Evolutionary conservation across 768 basidiomycete genomes (phyloP), one percentile per base, ranked within the genome.

Genomic region (Strobilomyces echinocephalus): DNA sequence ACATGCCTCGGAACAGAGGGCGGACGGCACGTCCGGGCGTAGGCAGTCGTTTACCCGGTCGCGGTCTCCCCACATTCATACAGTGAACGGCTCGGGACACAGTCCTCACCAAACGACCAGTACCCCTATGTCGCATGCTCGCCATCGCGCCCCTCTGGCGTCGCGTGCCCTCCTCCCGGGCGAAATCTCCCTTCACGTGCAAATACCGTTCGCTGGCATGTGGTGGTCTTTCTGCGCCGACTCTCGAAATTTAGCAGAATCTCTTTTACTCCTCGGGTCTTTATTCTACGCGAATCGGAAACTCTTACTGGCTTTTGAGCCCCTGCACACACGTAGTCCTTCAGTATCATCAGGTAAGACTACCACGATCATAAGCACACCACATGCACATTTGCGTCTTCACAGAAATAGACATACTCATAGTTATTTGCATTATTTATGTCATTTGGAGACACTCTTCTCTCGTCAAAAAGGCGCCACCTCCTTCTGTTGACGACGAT

Each of bases 11-110:
- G 75, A 62, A 58, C 71, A 46, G 73, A 68, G 53, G 64, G 57
- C 55, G 64, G 69, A 63, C 33, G 66, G 72, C 8, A 64, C 74
- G 20, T 62, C 58, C 46, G 72, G 64, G 39, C 73, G 66, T 47
- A 74, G 77, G 48, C 70, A 71, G 45, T 66, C 80, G 1, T 87
- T 89, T 61, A 82, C 86, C 35, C 83, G 87, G n/a, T 88, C 88
- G 8, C 81, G 81, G 20, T 88, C 88, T 2, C 87, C 88, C 39
- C 79, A 75, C 11, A 65, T 80, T 14, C 71, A 73, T 39, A 60
- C 65, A 5, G 65, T 64, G 24, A 63, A 63, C 43, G 61, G 69
- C 45, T 59, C 71, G 8, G 58, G 58, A 30, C 78, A 76, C 38
- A 67, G 70, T 14, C 65, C 71, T 60, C 71, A 57, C 69, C 73